These are phyloP conservation scores for Lactifluus hygrophoroides DNA, from an alignment of 768 basidiomycete species.

Conservation along the genomic window DNA sequence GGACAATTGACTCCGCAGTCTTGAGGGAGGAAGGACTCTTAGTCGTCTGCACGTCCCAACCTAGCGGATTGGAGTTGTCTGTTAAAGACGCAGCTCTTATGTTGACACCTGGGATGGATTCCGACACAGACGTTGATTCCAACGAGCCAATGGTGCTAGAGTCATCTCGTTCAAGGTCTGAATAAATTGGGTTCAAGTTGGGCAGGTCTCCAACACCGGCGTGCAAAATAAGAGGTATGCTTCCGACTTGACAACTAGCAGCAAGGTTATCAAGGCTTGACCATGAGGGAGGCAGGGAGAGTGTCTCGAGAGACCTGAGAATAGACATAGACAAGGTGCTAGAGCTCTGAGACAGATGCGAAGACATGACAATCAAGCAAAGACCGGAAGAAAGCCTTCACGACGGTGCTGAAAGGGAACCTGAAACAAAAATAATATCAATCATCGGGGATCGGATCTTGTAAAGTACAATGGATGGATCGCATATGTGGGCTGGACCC, in stretches of 20 bases:
- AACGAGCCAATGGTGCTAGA: background rate
- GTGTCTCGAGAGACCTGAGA: constrained; percentile 12
- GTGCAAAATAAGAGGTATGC: constrained; percentile 17
- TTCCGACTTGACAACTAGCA: constrained; percentile 10
- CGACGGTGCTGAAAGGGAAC: no score
- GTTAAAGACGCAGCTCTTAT: background rate
- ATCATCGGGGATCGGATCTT: constrained; percentile 19
- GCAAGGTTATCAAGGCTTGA: constrained; percentile 11
- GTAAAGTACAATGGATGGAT: constrained; percentile 14
- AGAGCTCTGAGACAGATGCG: background rate
- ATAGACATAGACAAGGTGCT: constrained; percentile 18
- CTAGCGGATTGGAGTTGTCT: background rate
- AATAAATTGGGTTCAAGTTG: background rate
- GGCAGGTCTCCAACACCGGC: background rate
- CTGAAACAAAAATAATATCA: no score
- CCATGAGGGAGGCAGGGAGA: constrained; percentile 16
- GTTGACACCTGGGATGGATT: background rate
- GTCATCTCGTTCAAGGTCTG: background rate
- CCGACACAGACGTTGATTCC: background rate
- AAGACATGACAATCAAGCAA: constrained; percentile 3
- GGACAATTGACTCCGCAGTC: background rate
- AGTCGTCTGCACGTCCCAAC: background rate
- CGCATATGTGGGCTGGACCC: background rate
- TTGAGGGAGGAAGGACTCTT: background rate
- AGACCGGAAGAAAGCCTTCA: no score